A percentile compares a stretch with the other conserved stretches of the same genome.
Evolutionary conservation across 768 basidiomycete species (phyloP).

Genomic region (Pleurotus sapidus): DNA sequence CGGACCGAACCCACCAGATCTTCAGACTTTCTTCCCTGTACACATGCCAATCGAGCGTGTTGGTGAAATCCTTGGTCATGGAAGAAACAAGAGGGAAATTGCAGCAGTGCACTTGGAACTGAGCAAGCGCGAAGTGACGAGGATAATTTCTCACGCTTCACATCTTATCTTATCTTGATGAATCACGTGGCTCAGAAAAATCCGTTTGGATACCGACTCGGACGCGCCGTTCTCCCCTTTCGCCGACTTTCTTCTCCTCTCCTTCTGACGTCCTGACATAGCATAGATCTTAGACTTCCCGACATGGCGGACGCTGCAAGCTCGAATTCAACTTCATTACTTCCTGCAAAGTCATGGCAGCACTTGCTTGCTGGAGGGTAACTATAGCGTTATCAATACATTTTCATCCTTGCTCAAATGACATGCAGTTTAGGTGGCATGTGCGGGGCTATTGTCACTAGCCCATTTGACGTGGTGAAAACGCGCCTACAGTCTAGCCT

Average conservation of each 20-base stretch:
- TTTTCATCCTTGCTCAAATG: constrained; percentile 8
- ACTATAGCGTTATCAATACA: constrained; percentile 2
- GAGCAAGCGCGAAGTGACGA: not conserved
- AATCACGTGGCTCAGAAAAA: not conserved
- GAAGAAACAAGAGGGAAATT: not conserved
- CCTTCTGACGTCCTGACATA: not conserved
- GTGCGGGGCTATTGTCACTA: constrained; percentile 96
- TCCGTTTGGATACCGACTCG: not conserved
- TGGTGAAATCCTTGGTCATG: constrained; percentile 2
- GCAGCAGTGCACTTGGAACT: not conserved
- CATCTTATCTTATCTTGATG: no score
- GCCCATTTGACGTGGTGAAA: constrained; percentile 98
- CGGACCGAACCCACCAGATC: constrained; percentile 46
- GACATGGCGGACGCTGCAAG: constrained; percentile 13
- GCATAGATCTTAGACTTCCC: not conserved
- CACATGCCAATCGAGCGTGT: constrained; percentile 16
- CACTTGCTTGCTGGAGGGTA: constrained; percentile 89
- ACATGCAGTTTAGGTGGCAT: constrained; percentile 82
- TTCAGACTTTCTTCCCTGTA: constrained; percentile 36
- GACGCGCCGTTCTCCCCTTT: not conserved
- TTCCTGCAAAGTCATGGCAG: constrained; percentile 78
- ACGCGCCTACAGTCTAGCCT: constrained; percentile 93
- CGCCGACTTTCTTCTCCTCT: not conserved
- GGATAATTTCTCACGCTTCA: no score
- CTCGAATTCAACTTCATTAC: constrained; percentile 26